Conservation (phyloP, 2,329 filamentous ascomycete species). For the Calonectria pseudoreteaudii region DNA sequence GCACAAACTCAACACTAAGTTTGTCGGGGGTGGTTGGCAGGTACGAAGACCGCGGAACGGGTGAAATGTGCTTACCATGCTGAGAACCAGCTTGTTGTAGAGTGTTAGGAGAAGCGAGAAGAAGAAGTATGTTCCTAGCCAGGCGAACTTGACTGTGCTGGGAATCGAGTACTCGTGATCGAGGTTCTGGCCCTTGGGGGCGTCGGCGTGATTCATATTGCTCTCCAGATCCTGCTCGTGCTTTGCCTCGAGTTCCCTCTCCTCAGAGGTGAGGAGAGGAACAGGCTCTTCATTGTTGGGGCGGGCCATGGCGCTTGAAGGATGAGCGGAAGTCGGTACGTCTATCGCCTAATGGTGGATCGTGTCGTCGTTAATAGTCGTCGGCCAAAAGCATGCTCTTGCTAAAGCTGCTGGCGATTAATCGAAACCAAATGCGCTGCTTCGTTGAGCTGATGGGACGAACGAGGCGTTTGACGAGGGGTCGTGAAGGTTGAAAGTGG, state of each 20-base stretch:
- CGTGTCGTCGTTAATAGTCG: constrained; percentile 16
- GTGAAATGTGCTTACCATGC: constrained; percentile 53
- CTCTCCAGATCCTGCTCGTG: constrained; percentile 48
- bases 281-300: constrained; percentile 47
- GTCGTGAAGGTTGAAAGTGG: neutral
- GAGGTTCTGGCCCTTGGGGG: constrained; percentile 49
- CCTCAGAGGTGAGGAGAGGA: constrained; percentile 46
- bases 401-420: neutral
- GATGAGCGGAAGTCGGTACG: neutral
- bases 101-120: constrained; percentile 62
- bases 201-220: constrained; percentile 43
- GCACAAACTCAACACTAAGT: neutral
- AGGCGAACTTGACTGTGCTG: constrained; percentile 60
- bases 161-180: constrained; percentile 60
- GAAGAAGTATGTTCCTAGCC: constrained; percentile 65
- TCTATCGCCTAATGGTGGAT: neutral
- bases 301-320: constrained; percentile 45
- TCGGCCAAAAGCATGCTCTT: constrained; percentile 22
- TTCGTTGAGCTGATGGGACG: neutral
- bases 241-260: constrained; percentile 47
- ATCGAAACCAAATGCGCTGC: neutral
- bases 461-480: neutral
- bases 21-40: neutral
- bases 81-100: constrained; percentile 70
- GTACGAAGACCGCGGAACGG: neutral